These are phyloP conservation scores for Ziziphus jujuba DNA, from an alignment of 306 rosid species.

Conservation along the genomic window DNA sequence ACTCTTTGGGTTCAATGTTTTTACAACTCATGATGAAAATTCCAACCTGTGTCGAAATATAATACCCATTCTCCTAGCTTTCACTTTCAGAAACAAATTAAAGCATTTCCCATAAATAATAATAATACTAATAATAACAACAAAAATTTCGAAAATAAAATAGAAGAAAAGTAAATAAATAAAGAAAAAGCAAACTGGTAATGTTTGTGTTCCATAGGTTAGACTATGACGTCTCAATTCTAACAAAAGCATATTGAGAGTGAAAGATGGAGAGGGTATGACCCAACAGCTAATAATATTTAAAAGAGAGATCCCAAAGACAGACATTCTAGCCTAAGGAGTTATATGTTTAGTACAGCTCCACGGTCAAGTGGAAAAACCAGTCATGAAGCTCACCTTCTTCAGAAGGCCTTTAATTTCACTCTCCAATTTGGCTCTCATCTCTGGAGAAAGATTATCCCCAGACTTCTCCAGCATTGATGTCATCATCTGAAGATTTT, in stretches of 20 bases:
- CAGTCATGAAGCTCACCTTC: conserved; percentile 67
- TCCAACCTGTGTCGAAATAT: neutral
- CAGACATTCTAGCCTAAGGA: neutral
- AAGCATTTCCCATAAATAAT: neutral
- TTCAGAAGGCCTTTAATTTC: conserved; percentile 62
- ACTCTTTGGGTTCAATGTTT: no score
- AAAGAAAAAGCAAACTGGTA: neutral
- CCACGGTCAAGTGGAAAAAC: conserved; percentile 32
- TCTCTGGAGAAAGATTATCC: conserved; percentile 55
- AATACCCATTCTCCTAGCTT: neutral
- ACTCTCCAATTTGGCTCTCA: conserved; percentile 58
- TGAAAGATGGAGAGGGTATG: neutral
- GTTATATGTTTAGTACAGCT: neutral
- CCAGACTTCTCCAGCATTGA: conserved; percentile 69
- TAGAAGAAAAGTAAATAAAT: neutral
- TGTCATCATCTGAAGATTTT: conserved; percentile 75
- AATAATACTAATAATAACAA: no score
- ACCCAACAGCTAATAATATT: neutral
- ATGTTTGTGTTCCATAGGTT: neutral
- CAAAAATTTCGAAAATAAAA: no score
- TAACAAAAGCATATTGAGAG: conserved; percentile 6
- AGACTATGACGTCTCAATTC: conserved; percentile 5
- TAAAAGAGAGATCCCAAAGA: neutral
- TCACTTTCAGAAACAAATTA: neutral
- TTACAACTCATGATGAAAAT: neutral